Base-by-base conservation (phyloP, 2,329 filamentous ascomycete genomes). In the Chaetothyriales sp. region DNA sequence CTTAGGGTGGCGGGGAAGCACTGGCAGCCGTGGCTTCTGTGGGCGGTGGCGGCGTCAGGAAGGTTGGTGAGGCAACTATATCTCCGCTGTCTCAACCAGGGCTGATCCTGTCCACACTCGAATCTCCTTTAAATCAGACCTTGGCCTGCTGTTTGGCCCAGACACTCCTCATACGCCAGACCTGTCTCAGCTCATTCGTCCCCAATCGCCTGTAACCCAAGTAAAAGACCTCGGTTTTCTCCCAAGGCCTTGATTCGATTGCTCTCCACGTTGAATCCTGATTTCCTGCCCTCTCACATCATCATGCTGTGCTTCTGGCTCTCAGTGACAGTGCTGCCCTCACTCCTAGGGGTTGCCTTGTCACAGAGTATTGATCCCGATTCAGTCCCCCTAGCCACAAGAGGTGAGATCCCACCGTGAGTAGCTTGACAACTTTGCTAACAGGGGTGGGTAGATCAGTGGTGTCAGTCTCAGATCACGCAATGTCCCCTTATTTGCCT, bases 401-500 rank as follows among this genome's bases (percentile, higher is more conserved):
- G 67, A 60, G 55, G 70, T 72, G 47, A 57, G 65, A 56, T 18
- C 22, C 49, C 13, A 22, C 18, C n/a, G 19, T 15, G 5, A 22
- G 33, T 5, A 18, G 10, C 33, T 15, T 40, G 2, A 33, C 2
- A 8, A 40, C 44, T 22, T 51, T 47, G 47, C 48, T 18, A 18
- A 10, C 40, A 3, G 22, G 10, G 43, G 18, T 56, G 10, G 43
- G 18, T 56, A 73, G 69, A 64, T 8, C 58, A 65, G 52, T 74
- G 71, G 71, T 74, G 71, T 57, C 51, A 58, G 43, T 62, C 65
- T 40, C 71, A 74, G 54, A 64, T 63, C 20, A 63, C 66, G 4
- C 60, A 68, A 13, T 74, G 71, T 50, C 71, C 70, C 5, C 63
- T 74, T 44, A 64, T 74, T 48, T 74, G 71, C 53, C 60, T 69